Conservation (phyloP, 345 rosid species). For the Litchi chinensis region DNA sequence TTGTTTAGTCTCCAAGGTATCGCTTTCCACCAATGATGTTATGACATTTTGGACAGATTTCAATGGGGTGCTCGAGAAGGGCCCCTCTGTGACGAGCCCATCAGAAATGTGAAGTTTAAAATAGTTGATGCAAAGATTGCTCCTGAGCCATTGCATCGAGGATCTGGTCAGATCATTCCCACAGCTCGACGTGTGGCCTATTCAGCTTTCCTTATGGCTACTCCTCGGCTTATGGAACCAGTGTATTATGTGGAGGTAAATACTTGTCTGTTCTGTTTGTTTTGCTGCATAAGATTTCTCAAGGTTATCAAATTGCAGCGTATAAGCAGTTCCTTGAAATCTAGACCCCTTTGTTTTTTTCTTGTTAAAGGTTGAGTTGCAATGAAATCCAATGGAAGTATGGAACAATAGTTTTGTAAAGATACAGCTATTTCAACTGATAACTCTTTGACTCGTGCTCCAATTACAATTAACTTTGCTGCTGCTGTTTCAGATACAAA, state of each 20-base stretch:
- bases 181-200: conserved; percentile 95
- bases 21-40: conserved; percentile 17
- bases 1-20: conserved; percentile 19
- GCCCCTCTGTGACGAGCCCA: conserved; percentile 97
- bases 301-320: neutral
- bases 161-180: conserved; percentile 98
- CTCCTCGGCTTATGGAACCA: conserved; percentile 98
- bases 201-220: conserved; percentile 95
- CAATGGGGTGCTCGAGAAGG: conserved; percentile 99
- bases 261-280: conserved; percentile 5
- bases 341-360: neutral
- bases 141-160: conserved; percentile 83
- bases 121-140: conserved; percentile 98
- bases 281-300: neutral
- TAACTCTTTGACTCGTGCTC: neutral
- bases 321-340: neutral
- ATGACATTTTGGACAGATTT: conserved; percentile 51
- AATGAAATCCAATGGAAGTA: neutral
- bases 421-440: neutral
- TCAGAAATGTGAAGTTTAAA: conserved; percentile 94
- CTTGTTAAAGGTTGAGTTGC: neutral
- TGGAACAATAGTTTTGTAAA: neutral
- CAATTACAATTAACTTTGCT: neutral
- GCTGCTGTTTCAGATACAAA: conserved; percentile 75
- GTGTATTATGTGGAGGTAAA: conserved; percentile 96